Evolutionary conservation across 2,329 filamentous ascomycete species (phyloP).

Genomic region (Nemania abortiva): DNA sequence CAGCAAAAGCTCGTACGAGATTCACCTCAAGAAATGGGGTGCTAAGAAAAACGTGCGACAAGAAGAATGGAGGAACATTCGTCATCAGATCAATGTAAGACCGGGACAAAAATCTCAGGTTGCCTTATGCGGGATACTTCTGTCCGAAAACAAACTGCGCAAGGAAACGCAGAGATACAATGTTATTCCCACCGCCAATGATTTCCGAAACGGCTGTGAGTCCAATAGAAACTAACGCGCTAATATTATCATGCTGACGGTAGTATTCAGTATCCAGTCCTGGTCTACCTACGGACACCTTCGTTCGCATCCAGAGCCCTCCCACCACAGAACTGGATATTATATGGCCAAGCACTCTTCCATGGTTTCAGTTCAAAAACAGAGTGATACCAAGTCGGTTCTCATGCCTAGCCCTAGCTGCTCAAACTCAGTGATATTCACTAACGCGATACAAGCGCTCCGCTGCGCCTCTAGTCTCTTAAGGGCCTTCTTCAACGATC

Average conservation of each 20-base stretch:
- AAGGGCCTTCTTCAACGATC: background rate
- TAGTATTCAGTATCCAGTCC: slow-evolving; percentile 23
- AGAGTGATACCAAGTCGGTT: slow-evolving; percentile 7
- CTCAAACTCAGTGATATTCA: background rate
- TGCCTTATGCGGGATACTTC: slow-evolving; percentile 1
- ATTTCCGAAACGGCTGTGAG: slow-evolving; percentile 16
- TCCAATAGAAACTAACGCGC: background rate
- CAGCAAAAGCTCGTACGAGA: slow-evolving; percentile 32
- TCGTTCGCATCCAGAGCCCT: slow-evolving; percentile 24
- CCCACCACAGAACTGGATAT: background rate
- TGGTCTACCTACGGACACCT: background rate
- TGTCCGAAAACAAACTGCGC: slow-evolving; percentile 17
- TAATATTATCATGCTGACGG: background rate
- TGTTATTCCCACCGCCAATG: slow-evolving; percentile 23
- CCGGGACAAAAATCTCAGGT: slow-evolving; percentile 18
- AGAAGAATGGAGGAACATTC: slow-evolving; percentile 26
- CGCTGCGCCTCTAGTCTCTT: background rate
- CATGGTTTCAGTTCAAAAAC: slow-evolving; percentile 26
- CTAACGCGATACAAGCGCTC: background rate
- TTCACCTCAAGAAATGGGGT: slow-evolving; percentile 33
- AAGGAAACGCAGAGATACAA: slow-evolving; percentile 22
- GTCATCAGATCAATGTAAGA: slow-evolving; percentile 16
- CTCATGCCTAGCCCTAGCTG: background rate
- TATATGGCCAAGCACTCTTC: slow-evolving; percentile 31
- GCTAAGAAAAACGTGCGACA: slow-evolving; percentile 21